phyloP scores from a whole-genome alignment of 352 stramenopile species.

The Aphanomyces euteiches region DNA sequence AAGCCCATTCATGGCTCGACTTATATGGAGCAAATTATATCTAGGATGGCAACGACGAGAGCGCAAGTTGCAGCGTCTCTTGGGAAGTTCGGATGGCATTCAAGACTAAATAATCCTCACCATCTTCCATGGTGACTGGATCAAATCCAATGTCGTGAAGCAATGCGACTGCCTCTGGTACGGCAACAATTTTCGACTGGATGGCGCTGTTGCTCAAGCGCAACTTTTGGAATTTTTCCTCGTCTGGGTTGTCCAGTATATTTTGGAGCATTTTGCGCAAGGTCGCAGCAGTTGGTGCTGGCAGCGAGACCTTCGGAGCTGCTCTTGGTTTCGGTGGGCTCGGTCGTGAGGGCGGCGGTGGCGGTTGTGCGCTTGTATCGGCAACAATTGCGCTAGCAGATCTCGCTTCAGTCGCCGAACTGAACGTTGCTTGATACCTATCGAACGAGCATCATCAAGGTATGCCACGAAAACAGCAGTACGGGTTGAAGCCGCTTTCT shows the following conservation, averaged over 20 bases:
- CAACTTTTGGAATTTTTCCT: constrained; percentile 28
- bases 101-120: constrained; percentile 24
- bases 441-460: no score
- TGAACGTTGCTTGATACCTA: constrained; percentile 30
- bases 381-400: background rate
- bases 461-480: background rate
- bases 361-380: background rate
- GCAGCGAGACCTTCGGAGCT: background rate
- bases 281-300: constrained; percentile 7
- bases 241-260: constrained; percentile 22
- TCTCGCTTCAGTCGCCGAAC: constrained; percentile 20
- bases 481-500: constrained; percentile 28
- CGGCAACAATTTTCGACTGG: constrained; percentile 25
- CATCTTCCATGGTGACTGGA: constrained; percentile 15
- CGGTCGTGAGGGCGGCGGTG: background rate
- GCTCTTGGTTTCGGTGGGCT: background rate
- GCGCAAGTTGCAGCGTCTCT: background rate
- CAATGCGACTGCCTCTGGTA: constrained; percentile 17
- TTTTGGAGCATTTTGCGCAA: constrained; percentile 27
- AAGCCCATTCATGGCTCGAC: background rate
- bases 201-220: constrained; percentile 21
- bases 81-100: constrained; percentile 26
- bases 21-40: background rate
- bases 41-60: constrained; percentile 1
- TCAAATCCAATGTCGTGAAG: constrained; percentile 26